Base-by-base conservation (phyloP, 495 filamentous ascomycete genomes). In the Neurospora sp. region DNA sequence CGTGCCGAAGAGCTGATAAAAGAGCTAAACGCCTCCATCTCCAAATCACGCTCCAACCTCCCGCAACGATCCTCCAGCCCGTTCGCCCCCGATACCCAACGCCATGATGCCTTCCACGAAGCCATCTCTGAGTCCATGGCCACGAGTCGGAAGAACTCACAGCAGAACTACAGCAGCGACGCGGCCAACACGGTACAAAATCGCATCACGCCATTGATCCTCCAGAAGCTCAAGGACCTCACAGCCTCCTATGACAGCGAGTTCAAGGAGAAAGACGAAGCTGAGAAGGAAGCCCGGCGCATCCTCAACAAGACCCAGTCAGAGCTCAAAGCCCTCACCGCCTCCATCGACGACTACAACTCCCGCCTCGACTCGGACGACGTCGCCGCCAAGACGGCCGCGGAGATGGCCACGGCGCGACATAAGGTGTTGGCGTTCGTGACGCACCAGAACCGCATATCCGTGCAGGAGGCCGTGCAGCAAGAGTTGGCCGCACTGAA, bases 1-100 rank as follows among this genome's bases (percentile, higher is more conserved):
- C 92, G 92, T 0, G 94, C 93, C 9, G 89, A 93, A 72, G 88
- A 92, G 69, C 83, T 96, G 38, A 91, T 94, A 73, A 86, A 83
- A 77, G 85, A 86, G 72, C 77, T 90, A 48, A 90, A 91, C 73
- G 82, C 82, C 0, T 81, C 83, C 31, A 86, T 82, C 59, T 83
- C 84, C 62, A 83, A 82, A 45, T 78, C 79, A 38, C 79, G 84
- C 19, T 84, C 84, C 11, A 75, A 73, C 1, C 78, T 75, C 7
- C 86, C 87, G 1, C 85, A 87, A 73, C 82, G 86, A 28, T 90
- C 89, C 0, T 90, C 88, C 0, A 90, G 88, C 3, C 90, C 90
- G 3, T 92, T 89, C 74, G 89, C 84, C 6, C 87, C 88, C 6
- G 87, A 87, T 8, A 74, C 54, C 8, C 84, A 85, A 69, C 80